Evolutionary conservation across 768 basidiomycete genomes (phyloP), one percentile per base, ranked within the genome.

Genomic region (Suillus lakei): DNA sequence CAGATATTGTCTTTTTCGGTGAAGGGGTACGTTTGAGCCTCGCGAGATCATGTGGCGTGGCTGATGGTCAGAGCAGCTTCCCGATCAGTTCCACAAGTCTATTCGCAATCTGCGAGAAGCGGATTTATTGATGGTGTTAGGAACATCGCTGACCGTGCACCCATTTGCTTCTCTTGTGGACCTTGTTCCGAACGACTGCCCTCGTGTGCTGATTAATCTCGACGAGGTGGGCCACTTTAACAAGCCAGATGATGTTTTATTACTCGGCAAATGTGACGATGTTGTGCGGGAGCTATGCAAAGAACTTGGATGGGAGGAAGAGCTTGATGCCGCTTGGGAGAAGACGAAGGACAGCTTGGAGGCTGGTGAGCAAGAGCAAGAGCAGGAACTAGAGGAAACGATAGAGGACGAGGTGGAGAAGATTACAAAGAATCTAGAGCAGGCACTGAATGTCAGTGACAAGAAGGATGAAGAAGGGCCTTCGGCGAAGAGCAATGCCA

Each of bases 1-100:
- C 95, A n/a, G 92, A 97, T 71, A 97, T 97, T 50, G 93, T 97
- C 15, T 96, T 97, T 78, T 96, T 97, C 71, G 95, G 96, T 28
- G 92, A 95, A 78, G 73, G 83, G 43, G 89, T 91, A 72, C 38
- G 88, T 79, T 18, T 32, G n/a, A 53, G 43, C 59, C 18, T 64
- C 64, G 41, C 18, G 18, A 15, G 30, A 18, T 16, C 12, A 66
- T 36, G 55, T 30, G 59, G 10, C 23, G 18, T 61, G 64, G 60
- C 48, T 53, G 18, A 48, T 46, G 28, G n/a, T 38, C 53, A 5
- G 6, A 39, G 15, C 68, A 94, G 93, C 86, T 98, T 5, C 95
- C 96, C 0, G 76, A 81, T 0, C 75, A 79, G 26, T 98, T 98
- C 77, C 84, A 89, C 67, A 58, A 72, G 2, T 81, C 86, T 18